Evolutionary conservation across 768 basidiomycete genomes (phyloP).

Genomic region (Naganishia kalamii): DNA sequence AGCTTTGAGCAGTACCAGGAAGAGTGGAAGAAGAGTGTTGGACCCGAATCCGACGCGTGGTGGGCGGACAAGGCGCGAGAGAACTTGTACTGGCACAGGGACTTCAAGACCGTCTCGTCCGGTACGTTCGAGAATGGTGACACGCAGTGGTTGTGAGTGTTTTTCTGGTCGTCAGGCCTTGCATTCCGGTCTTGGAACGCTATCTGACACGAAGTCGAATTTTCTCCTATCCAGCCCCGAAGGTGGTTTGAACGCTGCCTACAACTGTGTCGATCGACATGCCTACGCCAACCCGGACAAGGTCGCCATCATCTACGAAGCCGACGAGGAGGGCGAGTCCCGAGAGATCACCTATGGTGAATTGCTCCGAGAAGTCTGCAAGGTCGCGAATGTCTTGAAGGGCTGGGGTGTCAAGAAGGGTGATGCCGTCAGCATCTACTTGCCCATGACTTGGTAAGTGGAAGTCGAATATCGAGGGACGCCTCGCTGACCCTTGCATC

Average conservation of each 20-base stretch:
- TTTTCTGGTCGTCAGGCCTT: too few relatives aligned
- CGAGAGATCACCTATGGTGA: constrained; percentile 70
- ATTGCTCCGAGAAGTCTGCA: constrained; percentile 81
- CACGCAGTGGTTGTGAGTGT: constrained; percentile 71
- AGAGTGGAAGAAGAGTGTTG: constrained; percentile 66
- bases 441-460: constrained; percentile 42
- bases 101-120: constrained; percentile 76
- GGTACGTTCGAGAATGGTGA: constrained; percentile 80
- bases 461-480: constrained; percentile 4
- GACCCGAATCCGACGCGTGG: constrained; percentile 72
- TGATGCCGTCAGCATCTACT: constrained; percentile 52
- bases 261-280: constrained; percentile 97
- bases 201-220: not conserved
- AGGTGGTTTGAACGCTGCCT: constrained; percentile 81
- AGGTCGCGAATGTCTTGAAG: constrained; percentile 85
- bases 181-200: not conserved
- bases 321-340: constrained; percentile 82
- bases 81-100: constrained; percentile 76
- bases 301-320: constrained; percentile 97
- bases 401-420: constrained; percentile 86
- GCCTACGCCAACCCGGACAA: constrained; percentile 78
- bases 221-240: constrained; percentile 56
- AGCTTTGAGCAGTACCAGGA: constrained; percentile 65
- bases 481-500: constrained; percentile 56
- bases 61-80: constrained; percentile 75